A percentile compares a stretch with the other conserved stretches of the same genome.
These are phyloP conservation scores for Rhizophora mangle DNA, from an alignment of 345 rosid species.

Conservation along the genomic window DNA sequence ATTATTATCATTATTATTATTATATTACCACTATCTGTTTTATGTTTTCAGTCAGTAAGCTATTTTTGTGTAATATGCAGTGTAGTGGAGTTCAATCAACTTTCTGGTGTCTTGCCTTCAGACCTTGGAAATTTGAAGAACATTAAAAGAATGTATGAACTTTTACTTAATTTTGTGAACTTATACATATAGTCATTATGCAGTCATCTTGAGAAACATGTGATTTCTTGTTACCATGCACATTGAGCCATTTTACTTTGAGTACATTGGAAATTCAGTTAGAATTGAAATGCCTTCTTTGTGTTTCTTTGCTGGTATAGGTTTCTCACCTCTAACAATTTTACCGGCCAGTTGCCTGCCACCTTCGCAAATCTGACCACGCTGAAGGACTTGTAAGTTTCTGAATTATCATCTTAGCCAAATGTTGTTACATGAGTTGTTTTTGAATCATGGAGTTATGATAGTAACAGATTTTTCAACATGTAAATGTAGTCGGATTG, in stretches of 20 bases:
- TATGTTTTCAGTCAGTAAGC: background rate
- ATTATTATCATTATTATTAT: no score
- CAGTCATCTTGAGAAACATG: background rate
- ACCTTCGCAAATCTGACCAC: constrained; percentile 42
- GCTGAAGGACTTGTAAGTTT: constrained; percentile 46
- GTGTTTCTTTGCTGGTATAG: constrained; percentile 28
- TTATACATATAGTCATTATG: background rate
- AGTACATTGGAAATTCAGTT: background rate
- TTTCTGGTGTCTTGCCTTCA: constrained; percentile 34
- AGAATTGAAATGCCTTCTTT: background rate
- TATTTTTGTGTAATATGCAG: constrained; percentile 12
- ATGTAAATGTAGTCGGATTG: constrained; percentile 34
- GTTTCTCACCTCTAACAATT: constrained; percentile 45
- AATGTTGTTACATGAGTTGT: no score
- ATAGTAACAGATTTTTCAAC: background rate
- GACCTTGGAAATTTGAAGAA: constrained; percentile 31
- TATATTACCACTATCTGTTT: background rate
- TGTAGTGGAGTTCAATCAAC: constrained; percentile 19
- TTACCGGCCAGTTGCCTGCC: constrained; percentile 44
- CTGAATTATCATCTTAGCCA: background rate
- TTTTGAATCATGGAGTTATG: background rate
- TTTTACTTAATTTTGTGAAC: background rate
- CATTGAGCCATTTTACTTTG: no score
- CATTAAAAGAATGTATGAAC: constrained; percentile 17
- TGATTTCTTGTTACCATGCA: background rate